Base-by-base conservation (phyloP, 441 rosid genomes). In the Raphanus hybrid region DNA sequence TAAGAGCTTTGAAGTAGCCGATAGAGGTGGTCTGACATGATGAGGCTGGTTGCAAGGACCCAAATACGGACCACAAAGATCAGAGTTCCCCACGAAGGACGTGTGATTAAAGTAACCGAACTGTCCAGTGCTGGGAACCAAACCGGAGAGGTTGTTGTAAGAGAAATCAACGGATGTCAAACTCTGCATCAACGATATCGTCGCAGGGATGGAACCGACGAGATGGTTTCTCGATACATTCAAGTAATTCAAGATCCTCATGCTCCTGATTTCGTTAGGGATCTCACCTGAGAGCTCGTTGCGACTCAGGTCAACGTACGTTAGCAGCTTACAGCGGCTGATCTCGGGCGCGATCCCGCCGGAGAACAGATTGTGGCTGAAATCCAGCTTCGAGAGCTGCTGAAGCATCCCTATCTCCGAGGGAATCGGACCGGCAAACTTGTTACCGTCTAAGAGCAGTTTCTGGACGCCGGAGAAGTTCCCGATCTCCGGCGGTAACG, bases 81-180 rank as follows among this genome's bases (percentile, higher is more conserved):
- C 84, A 48, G 92, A 87, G 78, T 93, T 93, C 9, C 97, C 97
- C 75, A 90, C 66, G 73, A 93, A 93, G 10, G 98, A 93, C 41
- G 98, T 90, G 86, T 85, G 84, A 64, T 93, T 93, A n/a, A 93
- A 93, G 85, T 89, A 92, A 80, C 97, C 87, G 73, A 93, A 93
- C 82, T 93, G 98, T 54, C 98, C 98, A 15, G 89, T 85, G 14
- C 89, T 88, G 4, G 98, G 98, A 80, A 93, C 97, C 69, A 92
- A 82, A 60, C 98, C 98, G 37, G 97, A 84, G 62, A 93, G 94
- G 78, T 90, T 90, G 87, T 93, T 93, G 81, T 87, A 93, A 6
- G 98, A 93, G 77, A 93, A 93, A 88, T 93, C 98, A 71, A 90
- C 93, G 4, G 94, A 89, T 23, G 98, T 93, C 69, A 93, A 80